Evolutionary conservation across 495 filamentous ascomycete species (phyloP).

Genomic region (Paragyromitra xinjiangensis): DNA sequence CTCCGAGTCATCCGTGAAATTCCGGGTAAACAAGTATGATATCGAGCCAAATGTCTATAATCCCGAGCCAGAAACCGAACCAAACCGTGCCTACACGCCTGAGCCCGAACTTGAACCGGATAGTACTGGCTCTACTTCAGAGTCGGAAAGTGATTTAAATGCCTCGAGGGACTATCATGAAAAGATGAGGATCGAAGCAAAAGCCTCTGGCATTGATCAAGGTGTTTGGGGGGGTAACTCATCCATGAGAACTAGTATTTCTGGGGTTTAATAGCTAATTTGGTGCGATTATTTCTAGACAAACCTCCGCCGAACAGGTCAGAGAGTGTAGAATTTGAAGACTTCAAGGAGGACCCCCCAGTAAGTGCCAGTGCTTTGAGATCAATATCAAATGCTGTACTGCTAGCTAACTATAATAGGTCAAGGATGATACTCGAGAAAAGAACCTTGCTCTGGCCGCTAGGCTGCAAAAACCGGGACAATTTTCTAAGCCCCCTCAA

Average conservation of each 20-base stretch:
- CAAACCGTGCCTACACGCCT: constrained; percentile 15
- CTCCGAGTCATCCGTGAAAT: neutral
- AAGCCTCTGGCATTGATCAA: neutral
- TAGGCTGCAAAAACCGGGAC: neutral
- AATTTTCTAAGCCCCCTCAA: neutral
- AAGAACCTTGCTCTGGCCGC: neutral
- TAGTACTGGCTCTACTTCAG: neutral
- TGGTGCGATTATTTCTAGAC: constrained; percentile 1
- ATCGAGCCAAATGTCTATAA: constrained; percentile 17
- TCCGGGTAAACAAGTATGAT: neutral
- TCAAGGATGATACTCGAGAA: neutral
- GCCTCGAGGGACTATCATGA: constrained; percentile 19
- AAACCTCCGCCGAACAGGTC: neutral
- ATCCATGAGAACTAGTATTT: constrained; percentile 1
- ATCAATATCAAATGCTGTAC: neutral
- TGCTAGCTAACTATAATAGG: constrained; percentile 4
- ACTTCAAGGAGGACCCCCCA: constrained; percentile 4
- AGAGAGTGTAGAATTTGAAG: neutral
- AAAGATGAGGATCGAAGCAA: constrained; percentile 4
- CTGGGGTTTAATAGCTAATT: constrained; percentile 17
- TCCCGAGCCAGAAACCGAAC: neutral
- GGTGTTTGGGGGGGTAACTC: constrained; percentile 18
- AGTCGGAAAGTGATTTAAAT: neutral
- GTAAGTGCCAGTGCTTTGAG: neutral
- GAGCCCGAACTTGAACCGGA: constrained; percentile 2